These are phyloP conservation scores for Capsicum pubescens DNA, from an alignment of 257 asterid species.

Conservation along the genomic window DNA sequence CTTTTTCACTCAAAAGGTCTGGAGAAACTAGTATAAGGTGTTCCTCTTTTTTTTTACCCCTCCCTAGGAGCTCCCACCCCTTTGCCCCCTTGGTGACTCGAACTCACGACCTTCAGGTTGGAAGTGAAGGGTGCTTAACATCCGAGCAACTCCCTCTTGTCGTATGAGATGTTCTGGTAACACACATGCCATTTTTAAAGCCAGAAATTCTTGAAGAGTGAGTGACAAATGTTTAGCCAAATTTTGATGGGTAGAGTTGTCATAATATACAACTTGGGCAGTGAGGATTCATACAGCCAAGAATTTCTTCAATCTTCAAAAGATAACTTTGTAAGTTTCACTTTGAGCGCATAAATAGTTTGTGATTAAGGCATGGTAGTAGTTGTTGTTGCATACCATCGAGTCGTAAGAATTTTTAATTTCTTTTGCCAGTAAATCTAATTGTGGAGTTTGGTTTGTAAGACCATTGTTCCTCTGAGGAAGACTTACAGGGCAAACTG, in stretches of 20 bases:
- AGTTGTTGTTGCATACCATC: background rate
- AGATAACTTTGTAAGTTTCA: background rate
- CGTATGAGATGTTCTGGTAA: background rate
- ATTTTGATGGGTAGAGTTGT: slow-evolving; percentile 23
- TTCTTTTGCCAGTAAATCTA: background rate
- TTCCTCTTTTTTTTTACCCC: too few relatives aligned
- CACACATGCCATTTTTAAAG: background rate
- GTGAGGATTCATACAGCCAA: background rate
- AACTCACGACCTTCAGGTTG: too few relatives aligned
- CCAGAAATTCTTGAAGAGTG: background rate
- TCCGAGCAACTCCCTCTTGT: too few relatives aligned
- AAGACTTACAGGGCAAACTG: background rate
- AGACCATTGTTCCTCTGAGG: background rate
- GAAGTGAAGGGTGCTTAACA: too few relatives aligned
- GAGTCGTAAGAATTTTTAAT: background rate
- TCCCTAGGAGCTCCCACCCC: too few relatives aligned
- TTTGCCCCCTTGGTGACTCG: too few relatives aligned
- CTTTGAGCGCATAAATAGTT: background rate
- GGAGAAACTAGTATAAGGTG: background rate
- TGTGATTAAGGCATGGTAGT: background rate
- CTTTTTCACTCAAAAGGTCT: background rate
- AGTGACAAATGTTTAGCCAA: background rate
- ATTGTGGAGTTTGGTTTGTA: background rate
- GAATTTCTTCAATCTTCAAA: background rate
- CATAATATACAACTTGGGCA: background rate